phyloP scores from a whole-genome alignment of 306 rosid species.

The Echinosophora koreensis region DNA sequence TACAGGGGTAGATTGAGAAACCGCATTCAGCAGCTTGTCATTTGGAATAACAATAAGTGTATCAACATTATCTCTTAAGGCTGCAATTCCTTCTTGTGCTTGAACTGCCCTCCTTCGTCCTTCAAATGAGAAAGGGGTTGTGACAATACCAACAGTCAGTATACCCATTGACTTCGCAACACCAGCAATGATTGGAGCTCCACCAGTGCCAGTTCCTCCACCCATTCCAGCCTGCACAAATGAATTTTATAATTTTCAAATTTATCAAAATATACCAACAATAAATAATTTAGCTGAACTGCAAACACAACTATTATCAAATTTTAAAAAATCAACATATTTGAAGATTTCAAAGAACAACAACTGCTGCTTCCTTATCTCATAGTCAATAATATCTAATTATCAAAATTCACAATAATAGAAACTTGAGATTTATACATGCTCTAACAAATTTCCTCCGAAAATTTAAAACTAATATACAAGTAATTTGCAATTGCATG shows the following conservation, averaged over 20 bases:
- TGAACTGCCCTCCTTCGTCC: constrained; percentile 98
- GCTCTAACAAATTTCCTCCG: constrained; percentile 9
- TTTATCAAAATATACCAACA: constrained; percentile 36
- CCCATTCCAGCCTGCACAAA: constrained; percentile 96
- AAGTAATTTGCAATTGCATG: neutral
- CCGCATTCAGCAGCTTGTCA: constrained; percentile 96
- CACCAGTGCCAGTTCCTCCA: constrained; percentile 99
- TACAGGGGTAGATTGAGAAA: constrained; percentile 95
- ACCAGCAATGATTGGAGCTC: constrained; percentile 96
- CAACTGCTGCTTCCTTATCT: constrained; percentile 2
- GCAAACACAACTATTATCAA: neutral
- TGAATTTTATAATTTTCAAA: constrained; percentile 34
- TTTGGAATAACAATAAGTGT: constrained; percentile 98
- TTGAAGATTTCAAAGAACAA: constrained; percentile 26
- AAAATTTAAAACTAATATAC: constrained; percentile 8
- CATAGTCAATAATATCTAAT: neutral
- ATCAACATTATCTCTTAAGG: constrained; percentile 95
- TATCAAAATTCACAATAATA: constrained; percentile 24
- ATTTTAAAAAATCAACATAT: constrained; percentile 11
- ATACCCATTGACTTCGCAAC: constrained; percentile 97
- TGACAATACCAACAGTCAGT: constrained; percentile 96
- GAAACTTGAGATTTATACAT: constrained; percentile 9
- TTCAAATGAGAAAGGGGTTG: constrained; percentile 98
- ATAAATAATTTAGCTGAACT: constrained; percentile 20
- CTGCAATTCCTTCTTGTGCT: constrained; percentile 99